A percentile compares a stretch with the other conserved stretches of the same genome.
Conservation (phyloP, 768 basidiomycete genomes). For the Hygrophoropsis aurantiaca region DNA sequence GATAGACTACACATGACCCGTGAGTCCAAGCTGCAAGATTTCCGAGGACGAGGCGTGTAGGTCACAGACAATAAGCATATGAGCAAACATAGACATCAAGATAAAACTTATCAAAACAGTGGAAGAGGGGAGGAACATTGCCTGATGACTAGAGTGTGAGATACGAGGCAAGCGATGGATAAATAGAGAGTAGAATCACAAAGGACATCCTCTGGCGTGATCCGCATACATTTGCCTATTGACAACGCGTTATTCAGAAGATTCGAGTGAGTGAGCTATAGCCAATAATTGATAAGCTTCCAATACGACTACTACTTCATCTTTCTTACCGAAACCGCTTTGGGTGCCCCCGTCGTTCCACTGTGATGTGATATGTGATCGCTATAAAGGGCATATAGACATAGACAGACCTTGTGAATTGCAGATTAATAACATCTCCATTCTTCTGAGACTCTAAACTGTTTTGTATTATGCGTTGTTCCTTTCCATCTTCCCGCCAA, state of each 20-base stretch:
- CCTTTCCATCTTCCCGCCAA: constrained; percentile 57
- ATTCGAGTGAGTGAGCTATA: constrained; percentile 73
- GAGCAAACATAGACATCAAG: constrained; percentile 9
- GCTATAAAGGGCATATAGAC: background rate
- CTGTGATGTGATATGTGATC: constrained; percentile 32
- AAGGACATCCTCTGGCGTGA: constrained; percentile 64
- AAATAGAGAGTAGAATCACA: constrained; percentile 43
- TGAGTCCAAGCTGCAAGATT: constrained; percentile 79
- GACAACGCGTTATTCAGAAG: constrained; percentile 75
- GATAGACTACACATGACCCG: constrained; percentile 73
- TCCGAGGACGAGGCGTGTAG: constrained; percentile 73
- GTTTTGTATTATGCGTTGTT: constrained; percentile 44
- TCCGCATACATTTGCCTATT: constrained; percentile 69
- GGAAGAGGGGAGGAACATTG: constrained; percentile 83
- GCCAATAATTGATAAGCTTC: background rate
- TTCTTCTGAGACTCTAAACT: constrained; percentile 41
- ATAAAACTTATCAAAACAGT: constrained; percentile 81
- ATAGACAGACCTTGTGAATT: constrained; percentile 72
- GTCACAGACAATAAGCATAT: constrained; percentile 9
- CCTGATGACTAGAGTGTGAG: constrained; percentile 48
- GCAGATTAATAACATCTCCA: constrained; percentile 78
- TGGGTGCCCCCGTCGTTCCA: constrained; percentile 79
- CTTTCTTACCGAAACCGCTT: constrained; percentile 72
- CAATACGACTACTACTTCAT: no score
- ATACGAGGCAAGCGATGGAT: constrained; percentile 2